Evolutionary conservation across 2,329 filamentous ascomycete genomes (phyloP), one percentile per base, ranked within the genome.

Genomic region (Calonectria leucothoes): DNA sequence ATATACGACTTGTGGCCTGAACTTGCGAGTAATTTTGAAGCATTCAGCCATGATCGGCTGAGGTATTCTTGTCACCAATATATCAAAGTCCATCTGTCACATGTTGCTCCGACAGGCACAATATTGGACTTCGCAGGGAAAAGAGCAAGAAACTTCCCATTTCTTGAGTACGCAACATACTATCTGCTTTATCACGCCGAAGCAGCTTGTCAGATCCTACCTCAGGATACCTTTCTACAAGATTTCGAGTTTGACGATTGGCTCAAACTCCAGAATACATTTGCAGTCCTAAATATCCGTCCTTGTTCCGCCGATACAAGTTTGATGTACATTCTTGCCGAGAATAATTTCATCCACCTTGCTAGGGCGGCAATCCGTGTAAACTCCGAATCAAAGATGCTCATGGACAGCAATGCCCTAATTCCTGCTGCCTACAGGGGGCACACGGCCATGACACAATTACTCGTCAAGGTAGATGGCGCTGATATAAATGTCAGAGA

Each of bases 81-180:
- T 55, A 12, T 25, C 3, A 5, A 49, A 12, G 6, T 49, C 45
- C n/a, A 49, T 25, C 10, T 33, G 2, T 17, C 12, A 3, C n/a
- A 6, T n/a, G 23, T 49, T 49, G 4, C 25, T n/a, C 25, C n/a
- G 4, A 31, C 51, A 55, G 10, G 3, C 17, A 2, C 15, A 27
- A 11, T 31, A 33, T n/a, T n/a, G 20, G n/a, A 49, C 12, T 25
- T 33, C 14, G 11, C 17, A 33, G 17, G 25, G 4, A 27, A 10
- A 15, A 27, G 5, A 2, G 17, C 4, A 8, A n/a, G 31, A 15
- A 15, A 15, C 2, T 55, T 29, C 65, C 86, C 88, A 1, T 89
- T 91, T 59, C 80, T 91, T 8, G 74, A 85, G 63, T 89, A 89
- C 76, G 84, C 87, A 27, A 78, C 84, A 20, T 74, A 79, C 5